Conservation (phyloP, 331 rosid genomes). For the Acacia concinna region DNA sequence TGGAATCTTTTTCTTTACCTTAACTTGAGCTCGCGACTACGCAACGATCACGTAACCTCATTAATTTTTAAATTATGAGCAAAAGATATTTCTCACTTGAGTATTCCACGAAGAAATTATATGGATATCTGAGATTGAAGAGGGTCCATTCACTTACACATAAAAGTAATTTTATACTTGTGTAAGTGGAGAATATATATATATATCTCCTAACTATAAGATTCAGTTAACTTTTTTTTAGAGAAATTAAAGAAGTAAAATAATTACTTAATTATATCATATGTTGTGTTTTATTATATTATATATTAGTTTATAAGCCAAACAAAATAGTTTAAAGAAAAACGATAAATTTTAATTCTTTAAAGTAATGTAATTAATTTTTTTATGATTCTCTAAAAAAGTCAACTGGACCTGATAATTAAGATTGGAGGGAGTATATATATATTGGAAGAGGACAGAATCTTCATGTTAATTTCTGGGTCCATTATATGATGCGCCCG, state of each 20-base stretch:
- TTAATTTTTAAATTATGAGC: neutral
- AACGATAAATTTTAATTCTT: too few species aligned
- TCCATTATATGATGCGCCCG: constrained; percentile 22
- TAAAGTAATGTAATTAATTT: too few species aligned
- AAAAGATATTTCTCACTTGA: neutral
- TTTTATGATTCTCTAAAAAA: too few species aligned
- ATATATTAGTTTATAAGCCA: too few species aligned
- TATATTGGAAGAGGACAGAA: constrained; percentile 1
- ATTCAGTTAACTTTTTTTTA: too few species aligned
- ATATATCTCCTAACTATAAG: too few species aligned
- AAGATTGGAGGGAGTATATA: too few species aligned
- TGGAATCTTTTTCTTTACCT: constrained; percentile 23
- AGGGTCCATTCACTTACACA: constrained; percentile 24
- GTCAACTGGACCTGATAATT: too few species aligned
- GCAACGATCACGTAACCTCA: constrained; percentile 27
- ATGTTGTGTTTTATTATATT: too few species aligned
- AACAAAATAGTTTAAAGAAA: too few species aligned
- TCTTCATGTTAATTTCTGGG: neutral
- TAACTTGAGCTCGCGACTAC: constrained; percentile 9
- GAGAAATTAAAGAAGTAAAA: too few species aligned
- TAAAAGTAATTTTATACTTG: neutral
- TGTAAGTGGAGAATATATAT: constrained; percentile 18
- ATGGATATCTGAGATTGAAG: constrained; percentile 22
- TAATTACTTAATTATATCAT: too few species aligned
- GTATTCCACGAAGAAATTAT: neutral